Percentiles rank a stretch among this genome's conserved stretches.
These are phyloP conservation scores for Alternaria sp. DNA, from an alignment of 2,329 filamentous ascomycete genomes.

Conservation along the genomic window DNA sequence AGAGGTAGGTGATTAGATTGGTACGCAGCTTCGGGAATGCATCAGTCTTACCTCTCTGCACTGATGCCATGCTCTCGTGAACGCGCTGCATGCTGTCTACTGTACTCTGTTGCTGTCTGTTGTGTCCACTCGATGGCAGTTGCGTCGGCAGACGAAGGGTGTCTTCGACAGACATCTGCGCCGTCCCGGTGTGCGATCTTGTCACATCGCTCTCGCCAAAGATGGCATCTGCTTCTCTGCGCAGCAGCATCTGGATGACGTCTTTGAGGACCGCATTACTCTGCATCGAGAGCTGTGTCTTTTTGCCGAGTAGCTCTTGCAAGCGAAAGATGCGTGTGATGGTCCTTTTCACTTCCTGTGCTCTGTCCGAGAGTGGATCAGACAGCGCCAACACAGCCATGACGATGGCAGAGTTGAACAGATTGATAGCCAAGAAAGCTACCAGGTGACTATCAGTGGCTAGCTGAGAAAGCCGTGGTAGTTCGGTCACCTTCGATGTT, in stretches of 20 bases:
- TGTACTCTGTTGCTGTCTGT: neutral
- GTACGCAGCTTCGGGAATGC: neutral
- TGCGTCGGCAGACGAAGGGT: slow-evolving; percentile 19
- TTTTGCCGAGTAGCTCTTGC: slow-evolving; percentile 41
- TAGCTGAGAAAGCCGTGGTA: slow-evolving; percentile 44
- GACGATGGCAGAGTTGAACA: slow-evolving; percentile 55
- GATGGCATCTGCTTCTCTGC: slow-evolving; percentile 21
- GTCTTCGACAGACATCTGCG: slow-evolving; percentile 17
- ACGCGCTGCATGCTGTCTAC: slow-evolving; percentile 11
- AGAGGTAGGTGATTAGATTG: neutral
- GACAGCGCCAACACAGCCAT: slow-evolving; percentile 52
- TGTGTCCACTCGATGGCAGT: neutral
- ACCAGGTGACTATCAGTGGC: slow-evolving; percentile 53
- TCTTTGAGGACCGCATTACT: slow-evolving; percentile 23
- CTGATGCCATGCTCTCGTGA: slow-evolving; percentile 18
- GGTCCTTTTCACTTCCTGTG: slow-evolving; percentile 53
- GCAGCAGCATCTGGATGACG: slow-evolving; percentile 20
- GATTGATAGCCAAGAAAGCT: slow-evolving; percentile 54
- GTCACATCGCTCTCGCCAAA: neutral
- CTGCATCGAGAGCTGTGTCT: slow-evolving; percentile 17
- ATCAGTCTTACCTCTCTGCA: slow-evolving; percentile 15
- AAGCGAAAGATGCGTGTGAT: slow-evolving; percentile 53
- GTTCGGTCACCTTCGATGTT: slow-evolving; percentile 47
- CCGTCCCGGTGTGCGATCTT: neutral
- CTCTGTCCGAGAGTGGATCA: slow-evolving; percentile 51